Conservation (phyloP, 2,329 filamentous ascomycete species). For the Ophiostoma montium region DNA sequence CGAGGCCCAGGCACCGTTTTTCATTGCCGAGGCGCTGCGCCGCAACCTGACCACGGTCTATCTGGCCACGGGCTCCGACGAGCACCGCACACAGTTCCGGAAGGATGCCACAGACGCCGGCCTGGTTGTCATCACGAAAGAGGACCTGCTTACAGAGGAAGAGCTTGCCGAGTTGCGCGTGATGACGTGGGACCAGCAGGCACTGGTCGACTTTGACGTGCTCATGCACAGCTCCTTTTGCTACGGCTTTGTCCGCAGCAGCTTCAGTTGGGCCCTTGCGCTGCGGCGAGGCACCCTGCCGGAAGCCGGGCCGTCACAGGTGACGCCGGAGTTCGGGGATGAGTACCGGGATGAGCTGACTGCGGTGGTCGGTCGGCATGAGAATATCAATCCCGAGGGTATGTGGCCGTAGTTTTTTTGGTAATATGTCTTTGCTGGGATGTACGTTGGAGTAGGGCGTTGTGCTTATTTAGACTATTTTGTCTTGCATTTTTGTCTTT, state of each 20-base stretch:
- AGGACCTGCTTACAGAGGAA: conserved; percentile 20
- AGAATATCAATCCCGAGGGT: not conserved
- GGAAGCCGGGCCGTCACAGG: conserved; percentile 4
- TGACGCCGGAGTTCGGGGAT: not conserved
- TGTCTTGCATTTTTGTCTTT: not conserved
- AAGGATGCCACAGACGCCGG: conserved; percentile 17
- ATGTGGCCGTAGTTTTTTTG: conserved; percentile 1
- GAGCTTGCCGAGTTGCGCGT: conserved; percentile 17
- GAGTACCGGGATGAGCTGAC: not conserved
- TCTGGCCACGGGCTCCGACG: conserved; percentile 22
- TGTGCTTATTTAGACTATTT: not conserved
- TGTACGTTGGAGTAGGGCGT: too few relatives aligned
- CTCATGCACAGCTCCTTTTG: conserved; percentile 8
- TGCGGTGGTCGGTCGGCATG: not conserved
- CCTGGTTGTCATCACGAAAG: conserved; percentile 21
- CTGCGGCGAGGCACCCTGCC: conserved; percentile 7
- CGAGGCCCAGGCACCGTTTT: conserved; percentile 23
- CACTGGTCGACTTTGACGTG: conserved; percentile 10
- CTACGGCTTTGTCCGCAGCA: conserved; percentile 8
- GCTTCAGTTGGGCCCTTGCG: conserved; percentile 8
- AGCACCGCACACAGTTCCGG: conserved; percentile 18
- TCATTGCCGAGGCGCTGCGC: conserved; percentile 21
- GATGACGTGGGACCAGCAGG: conserved; percentile 19
- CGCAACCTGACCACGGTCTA: conserved; percentile 21
- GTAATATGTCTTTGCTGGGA: too few relatives aligned